Percentiles rank a stretch among this genome's conserved stretches.
These are phyloP conservation scores for Pseudogymnoascus sp. DNA, from an alignment of 2,329 filamentous ascomycete species.

Conservation along the genomic window DNA sequence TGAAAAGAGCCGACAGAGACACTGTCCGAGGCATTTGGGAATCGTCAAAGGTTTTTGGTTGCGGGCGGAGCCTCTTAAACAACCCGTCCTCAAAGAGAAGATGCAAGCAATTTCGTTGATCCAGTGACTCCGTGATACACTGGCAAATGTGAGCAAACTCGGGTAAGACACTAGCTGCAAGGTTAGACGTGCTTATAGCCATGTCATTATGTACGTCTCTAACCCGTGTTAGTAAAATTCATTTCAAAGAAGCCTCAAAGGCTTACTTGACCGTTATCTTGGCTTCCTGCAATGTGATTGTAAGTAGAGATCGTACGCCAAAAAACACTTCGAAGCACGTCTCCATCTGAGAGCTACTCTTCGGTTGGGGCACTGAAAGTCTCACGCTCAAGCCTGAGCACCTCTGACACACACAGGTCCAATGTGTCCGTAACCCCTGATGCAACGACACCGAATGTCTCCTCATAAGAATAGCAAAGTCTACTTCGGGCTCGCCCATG, in stretches of 20 bases:
- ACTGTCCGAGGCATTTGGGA: too few species aligned
- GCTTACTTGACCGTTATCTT: slow-evolving; percentile 19
- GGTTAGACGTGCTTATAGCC: too few species aligned
- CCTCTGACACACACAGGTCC: slow-evolving; percentile 18
- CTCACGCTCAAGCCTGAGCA: slow-evolving; percentile 16
- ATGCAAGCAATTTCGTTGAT: too few species aligned
- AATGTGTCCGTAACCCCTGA: slow-evolving; percentile 21
- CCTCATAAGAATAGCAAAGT: slow-evolving; percentile 22
- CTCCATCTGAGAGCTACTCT: slow-evolving; percentile 7
- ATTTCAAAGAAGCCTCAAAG: slow-evolving; percentile 10
- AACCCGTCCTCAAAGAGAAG: too few species aligned
- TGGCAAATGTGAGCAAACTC: too few species aligned
- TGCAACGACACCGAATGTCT: slow-evolving; percentile 22
- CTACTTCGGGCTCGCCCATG: slow-evolving; percentile 13
- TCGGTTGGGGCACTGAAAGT: slow-evolving; percentile 14
- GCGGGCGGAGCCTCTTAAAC: too few species aligned
- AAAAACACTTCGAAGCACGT: slow-evolving; percentile 17
- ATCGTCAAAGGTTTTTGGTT: too few species aligned
- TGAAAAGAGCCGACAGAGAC: too few species aligned
- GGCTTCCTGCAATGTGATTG: slow-evolving; percentile 17
- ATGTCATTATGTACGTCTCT: neutral
- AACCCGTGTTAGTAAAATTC: slow-evolving; percentile 10
- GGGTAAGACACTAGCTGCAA: neutral
- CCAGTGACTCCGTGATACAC: too few species aligned
- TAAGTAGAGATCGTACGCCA: slow-evolving; percentile 15